Evolutionary conservation across 495 filamentous ascomycete species (phyloP).

Genomic region (Astrocystis sublimbata): DNA sequence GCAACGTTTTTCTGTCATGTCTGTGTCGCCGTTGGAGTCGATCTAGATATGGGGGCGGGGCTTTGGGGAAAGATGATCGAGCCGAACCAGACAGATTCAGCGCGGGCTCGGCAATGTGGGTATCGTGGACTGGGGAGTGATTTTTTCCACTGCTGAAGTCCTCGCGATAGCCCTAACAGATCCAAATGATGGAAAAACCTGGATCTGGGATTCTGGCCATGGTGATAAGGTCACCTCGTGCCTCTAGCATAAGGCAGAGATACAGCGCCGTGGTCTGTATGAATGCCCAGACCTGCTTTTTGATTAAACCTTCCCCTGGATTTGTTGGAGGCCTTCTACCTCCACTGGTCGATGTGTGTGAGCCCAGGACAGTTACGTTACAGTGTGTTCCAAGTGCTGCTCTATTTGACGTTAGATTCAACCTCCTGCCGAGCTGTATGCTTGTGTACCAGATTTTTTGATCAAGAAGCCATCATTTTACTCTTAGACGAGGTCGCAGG

Average conservation of each 20-base stretch:
- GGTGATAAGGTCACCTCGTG: not conserved
- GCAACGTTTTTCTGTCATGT: not conserved
- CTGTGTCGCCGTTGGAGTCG: not conserved
- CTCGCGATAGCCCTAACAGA: not conserved
- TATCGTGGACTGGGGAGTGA: not conserved
- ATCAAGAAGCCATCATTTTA: not conserved
- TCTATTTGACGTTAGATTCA: not conserved
- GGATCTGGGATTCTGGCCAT: not conserved
- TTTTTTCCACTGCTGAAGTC: not conserved
- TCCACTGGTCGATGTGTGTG: too few species aligned
- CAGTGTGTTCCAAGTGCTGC: too few species aligned
- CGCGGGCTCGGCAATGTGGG: not conserved
- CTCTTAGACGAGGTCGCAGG: too few species aligned
- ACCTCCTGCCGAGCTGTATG: not conserved
- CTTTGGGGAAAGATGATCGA: not conserved
- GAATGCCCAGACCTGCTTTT: not conserved
- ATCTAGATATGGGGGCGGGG: not conserved
- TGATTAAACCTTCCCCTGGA: not conserved
- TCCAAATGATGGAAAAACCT: not conserved
- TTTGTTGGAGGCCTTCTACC: not conserved
- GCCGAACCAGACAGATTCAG: not conserved
- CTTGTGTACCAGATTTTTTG: not conserved
- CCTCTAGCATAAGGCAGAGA: not conserved
- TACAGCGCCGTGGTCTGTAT: not conserved
- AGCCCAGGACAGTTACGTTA: not conserved